These are phyloP conservation scores for Chamaecyparis obtusa DNA, from an alignment of 75 land plant species.

Conservation along the genomic window DNA sequence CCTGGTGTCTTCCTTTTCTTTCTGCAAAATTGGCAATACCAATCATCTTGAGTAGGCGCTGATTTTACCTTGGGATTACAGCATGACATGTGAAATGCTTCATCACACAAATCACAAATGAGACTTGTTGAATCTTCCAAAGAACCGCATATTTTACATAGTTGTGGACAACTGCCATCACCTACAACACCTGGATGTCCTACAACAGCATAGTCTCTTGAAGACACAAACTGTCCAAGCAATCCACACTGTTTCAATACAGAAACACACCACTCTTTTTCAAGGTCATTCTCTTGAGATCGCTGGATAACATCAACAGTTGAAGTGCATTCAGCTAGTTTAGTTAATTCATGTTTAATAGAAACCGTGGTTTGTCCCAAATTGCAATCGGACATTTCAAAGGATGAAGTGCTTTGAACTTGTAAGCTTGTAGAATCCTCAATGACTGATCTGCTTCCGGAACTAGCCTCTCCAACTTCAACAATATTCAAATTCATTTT, in stretches of 20 bases:
- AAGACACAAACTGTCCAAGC: conserved; percentile 12
- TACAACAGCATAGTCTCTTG: neutral
- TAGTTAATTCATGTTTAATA: neutral
- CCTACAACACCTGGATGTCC: conserved; percentile 14
- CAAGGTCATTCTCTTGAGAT: neutral
- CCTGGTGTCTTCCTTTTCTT: conserved; percentile 32
- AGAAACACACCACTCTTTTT: conserved; percentile 19
- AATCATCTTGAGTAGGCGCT: conserved; percentile 43
- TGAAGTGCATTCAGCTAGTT: conserved; percentile 17
- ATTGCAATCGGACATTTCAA: conserved; percentile 7
- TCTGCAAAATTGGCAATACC: conserved; percentile 59
- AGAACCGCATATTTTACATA: conserved; percentile 47
- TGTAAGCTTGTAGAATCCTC: conserved; percentile 6
- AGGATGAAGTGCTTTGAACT: conserved; percentile 5
- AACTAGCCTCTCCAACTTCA: conserved; percentile 7
- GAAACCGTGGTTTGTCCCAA: neutral
- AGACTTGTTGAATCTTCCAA: conserved; percentile 38
- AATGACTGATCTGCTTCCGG: conserved; percentile 6
- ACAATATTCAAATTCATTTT: neutral
- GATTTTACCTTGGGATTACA: conserved; percentile 33
- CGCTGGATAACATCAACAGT: neutral
- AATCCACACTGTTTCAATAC: conserved; percentile 14
- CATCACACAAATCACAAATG: conserved; percentile 75
- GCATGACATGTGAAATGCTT: conserved; percentile 60
- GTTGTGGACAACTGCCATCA: conserved; percentile 8